Base-by-base conservation (phyloP, 2,329 filamentous ascomycete genomes). In the Fonsecaea pugnacius region DNA sequence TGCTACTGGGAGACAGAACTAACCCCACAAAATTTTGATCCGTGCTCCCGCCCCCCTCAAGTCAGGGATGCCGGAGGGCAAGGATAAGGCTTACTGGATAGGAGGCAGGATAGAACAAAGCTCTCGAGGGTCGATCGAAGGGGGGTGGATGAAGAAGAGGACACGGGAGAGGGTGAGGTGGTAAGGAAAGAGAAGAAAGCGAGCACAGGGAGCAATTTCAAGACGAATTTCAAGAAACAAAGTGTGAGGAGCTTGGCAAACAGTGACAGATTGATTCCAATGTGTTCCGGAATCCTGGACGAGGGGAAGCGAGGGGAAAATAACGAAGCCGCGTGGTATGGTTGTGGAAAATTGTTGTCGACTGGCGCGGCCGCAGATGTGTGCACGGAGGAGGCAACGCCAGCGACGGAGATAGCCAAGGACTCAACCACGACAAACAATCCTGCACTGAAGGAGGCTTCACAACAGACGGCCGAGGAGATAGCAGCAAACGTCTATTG, bases 221-320 rank as follows among this genome's bases (percentile, higher is more conserved):
- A 21, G 46, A 16, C 12, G 18, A 40, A 52, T 52, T 51, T 40
- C 32, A 60, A 18, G 6, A 9, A 10, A 27, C 32, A 35, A 52
- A 16, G 10, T 30, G 30, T 18, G 46, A 55, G 14, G 32, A 24
- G n/a, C 50, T 61, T 61, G 58, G 58, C 58, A 18, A 51, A 12
- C 6, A 33, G 14, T 50, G 55, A 43, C n/a, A n/a, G 38, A 40
- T 14, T 38, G 30, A 12, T 58, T 58, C 27, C 40, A 40, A 33
- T 12, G 30, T 16, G 9, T 30, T 58, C 38, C 55, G 55, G 27
- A 50, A 50, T 16, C 12, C 30, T 33, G 38, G 18, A 48, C 38
- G 40, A 58, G 40, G 55, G 40, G 38, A 33, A 58, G 35, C 3
- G n/a, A 35, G 38, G 55, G 27, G 55, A 30, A 48, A 14, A 21